These are phyloP conservation scores for Pythium monospermum DNA, from an alignment of 352 stramenopile genomes.

Conservation along the genomic window DNA sequence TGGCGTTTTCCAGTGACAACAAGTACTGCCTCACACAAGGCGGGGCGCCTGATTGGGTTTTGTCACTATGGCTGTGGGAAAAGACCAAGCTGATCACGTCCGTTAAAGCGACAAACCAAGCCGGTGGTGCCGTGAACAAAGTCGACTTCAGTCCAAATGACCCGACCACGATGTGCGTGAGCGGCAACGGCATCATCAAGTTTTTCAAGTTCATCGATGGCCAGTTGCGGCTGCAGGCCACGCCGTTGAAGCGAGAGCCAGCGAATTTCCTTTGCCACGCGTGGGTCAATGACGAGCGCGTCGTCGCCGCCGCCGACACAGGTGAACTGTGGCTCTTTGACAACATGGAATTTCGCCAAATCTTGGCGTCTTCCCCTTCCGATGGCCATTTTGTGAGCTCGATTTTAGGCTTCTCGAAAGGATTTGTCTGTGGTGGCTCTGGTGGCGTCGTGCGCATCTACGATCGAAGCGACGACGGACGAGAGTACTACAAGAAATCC, in stretches of 20 bases:
- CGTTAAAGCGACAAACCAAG: constrained; percentile 64
- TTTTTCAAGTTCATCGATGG: constrained; percentile 87
- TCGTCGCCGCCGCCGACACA: constrained; percentile 85
- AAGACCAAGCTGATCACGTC: constrained; percentile 86
- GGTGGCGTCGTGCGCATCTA: constrained; percentile 76
- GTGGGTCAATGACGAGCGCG: constrained; percentile 90
- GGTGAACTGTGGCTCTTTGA: constrained; percentile 93
- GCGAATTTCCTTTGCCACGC: constrained; percentile 87
- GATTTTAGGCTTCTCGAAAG: constrained; percentile 88
- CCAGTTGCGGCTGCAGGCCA: constrained; percentile 66
- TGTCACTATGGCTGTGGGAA: constrained; percentile 91
- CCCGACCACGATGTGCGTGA: constrained; percentile 78
- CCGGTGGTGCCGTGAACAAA: constrained; percentile 72
- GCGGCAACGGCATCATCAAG: constrained; percentile 85
- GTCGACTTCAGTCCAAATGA: constrained; percentile 90
- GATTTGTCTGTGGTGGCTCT: constrained; percentile 77
- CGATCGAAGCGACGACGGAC: constrained; percentile 78
- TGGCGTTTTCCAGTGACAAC: constrained; percentile 88
- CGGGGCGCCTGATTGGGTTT: constrained; percentile 84
- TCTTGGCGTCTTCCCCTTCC: constrained; percentile 58
- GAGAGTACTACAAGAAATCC: constrained; percentile 89
- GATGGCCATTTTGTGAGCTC: constrained; percentile 83
- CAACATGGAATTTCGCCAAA: constrained; percentile 86
- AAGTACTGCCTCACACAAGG: constrained; percentile 90
- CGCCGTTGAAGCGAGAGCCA: constrained; percentile 66